Conservation (phyloP, 129 eudicot genomes). For the Heracleum sosnowskyi region DNA sequence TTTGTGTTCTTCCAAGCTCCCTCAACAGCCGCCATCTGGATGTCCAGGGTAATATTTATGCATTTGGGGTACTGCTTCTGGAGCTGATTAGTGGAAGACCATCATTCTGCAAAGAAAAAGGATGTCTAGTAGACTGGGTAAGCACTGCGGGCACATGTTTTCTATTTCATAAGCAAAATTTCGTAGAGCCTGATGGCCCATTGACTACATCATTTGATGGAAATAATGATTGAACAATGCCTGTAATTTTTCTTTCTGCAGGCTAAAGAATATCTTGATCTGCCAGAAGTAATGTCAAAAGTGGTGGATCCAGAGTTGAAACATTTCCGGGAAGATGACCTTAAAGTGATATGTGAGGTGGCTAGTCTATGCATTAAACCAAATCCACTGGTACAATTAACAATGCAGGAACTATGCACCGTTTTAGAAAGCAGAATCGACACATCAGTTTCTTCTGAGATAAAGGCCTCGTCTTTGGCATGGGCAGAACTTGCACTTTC, state of each 20-base stretch:
- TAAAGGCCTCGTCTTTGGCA: constrained; percentile 73
- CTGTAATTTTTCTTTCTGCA: constrained; percentile 14
- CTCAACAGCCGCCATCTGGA: constrained; percentile 56
- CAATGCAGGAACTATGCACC: constrained; percentile 57
- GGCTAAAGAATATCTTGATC: constrained; percentile 71
- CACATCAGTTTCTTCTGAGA: constrained; percentile 54
- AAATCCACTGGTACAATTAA: constrained; percentile 29
- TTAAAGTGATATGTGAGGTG: constrained; percentile 59
- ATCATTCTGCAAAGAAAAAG: constrained; percentile 57
- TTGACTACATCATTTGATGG: background rate
- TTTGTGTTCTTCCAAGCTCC: constrained; percentile 51
- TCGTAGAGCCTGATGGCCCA: background rate
- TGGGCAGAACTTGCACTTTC: constrained; percentile 93
- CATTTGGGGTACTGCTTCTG: constrained; percentile 76
- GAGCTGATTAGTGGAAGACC: constrained; percentile 81
- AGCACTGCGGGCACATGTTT: constrained; percentile 1
- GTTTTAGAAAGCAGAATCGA: constrained; percentile 71
- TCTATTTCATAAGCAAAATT: background rate
- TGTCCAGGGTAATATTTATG: constrained; percentile 61
- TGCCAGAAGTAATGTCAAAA: constrained; percentile 40
- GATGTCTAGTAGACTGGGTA: constrained; percentile 83
- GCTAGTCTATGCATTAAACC: constrained; percentile 40
- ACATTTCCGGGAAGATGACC: constrained; percentile 58
- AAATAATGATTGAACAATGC: background rate
- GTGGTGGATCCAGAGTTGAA: constrained; percentile 73